Percentiles rank a stretch among this genome's conserved stretches.
phyloP scores from a whole-genome alignment of 2,329 filamentous ascomycete genomes.

The Fusarium sp. region DNA sequence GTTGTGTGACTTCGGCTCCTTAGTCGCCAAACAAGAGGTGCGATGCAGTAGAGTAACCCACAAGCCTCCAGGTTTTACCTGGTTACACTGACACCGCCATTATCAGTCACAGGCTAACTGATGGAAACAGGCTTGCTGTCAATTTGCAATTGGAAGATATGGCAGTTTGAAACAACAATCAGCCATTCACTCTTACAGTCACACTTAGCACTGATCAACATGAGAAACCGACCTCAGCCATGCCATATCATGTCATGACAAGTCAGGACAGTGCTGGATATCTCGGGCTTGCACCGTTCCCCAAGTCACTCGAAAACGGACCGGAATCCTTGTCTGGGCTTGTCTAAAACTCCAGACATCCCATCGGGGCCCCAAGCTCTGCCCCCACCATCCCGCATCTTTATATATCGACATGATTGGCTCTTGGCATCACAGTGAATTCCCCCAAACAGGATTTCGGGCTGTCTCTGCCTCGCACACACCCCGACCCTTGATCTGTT shows the following conservation, averaged over 20 bases:
- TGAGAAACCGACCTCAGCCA: constrained; percentile 3
- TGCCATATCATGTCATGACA: constrained; percentile 2
- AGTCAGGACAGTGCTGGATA: constrained; percentile 30
- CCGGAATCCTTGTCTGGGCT: constrained; percentile 47
- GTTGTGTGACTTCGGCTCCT: constrained; percentile 25
- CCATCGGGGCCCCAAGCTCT: constrained; percentile 37
- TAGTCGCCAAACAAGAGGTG: constrained; percentile 23
- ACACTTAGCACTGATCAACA: constrained; percentile 22
- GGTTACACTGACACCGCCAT: constrained; percentile 36
- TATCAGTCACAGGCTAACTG: constrained; percentile 34
- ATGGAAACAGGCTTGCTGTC: constrained; percentile 31
- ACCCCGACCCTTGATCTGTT: constrained; percentile 35
- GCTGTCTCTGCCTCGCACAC: constrained; percentile 31
- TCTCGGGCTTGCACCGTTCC: constrained; percentile 44
- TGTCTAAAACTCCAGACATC: constrained; percentile 39
- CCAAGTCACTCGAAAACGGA: constrained; percentile 50
- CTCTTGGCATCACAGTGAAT: constrained; percentile 1
- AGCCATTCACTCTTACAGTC: constrained; percentile 5
- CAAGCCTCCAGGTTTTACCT: constrained; percentile 29
- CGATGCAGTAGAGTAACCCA: constrained; percentile 22
- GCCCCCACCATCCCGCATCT: constrained; percentile 44
- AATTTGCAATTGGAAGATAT: constrained; percentile 17
- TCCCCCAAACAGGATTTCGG: constrained; percentile 42
- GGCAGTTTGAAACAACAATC: constrained; percentile 10
- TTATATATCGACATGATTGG: constrained; percentile 40